Conservation (phyloP, 495 filamentous ascomycete genomes). For the Aspergillus conjunctus region DNA sequence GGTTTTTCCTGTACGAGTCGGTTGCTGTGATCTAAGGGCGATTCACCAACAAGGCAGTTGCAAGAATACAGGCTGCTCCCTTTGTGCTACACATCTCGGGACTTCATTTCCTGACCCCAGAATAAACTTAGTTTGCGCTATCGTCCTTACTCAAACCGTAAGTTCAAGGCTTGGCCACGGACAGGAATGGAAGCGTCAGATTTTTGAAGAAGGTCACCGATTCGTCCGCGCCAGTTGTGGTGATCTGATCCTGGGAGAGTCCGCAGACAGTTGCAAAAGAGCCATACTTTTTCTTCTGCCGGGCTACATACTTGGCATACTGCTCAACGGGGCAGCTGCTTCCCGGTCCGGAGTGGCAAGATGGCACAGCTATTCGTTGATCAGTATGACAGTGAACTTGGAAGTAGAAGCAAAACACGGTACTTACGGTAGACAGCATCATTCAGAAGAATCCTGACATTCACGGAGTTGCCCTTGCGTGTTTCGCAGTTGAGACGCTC, state of each 20-base stretch:
- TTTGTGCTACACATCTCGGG: too few relatives aligned
- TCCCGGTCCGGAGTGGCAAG: slow-evolving; percentile 50
- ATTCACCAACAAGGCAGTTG: too few relatives aligned
- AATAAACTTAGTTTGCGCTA: too few relatives aligned
- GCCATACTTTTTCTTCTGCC: slow-evolving; percentile 45
- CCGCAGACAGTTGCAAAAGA: slow-evolving; percentile 46
- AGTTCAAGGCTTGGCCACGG: slow-evolving; percentile 30
- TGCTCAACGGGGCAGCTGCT: slow-evolving; percentile 46
- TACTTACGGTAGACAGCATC: slow-evolving; percentile 54
- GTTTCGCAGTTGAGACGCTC: slow-evolving; percentile 49
- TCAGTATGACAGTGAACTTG: neutral
- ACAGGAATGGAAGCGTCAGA: slow-evolving; percentile 40
- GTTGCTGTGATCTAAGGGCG: too few relatives aligned
- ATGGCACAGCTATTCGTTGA: slow-evolving; percentile 30
- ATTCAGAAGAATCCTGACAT: slow-evolving; percentile 53
- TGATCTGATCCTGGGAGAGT: slow-evolving; percentile 22
- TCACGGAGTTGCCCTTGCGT: slow-evolving; percentile 18
- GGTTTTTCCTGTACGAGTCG: too few relatives aligned
- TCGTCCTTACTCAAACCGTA: neutral
- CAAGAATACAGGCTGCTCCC: too few relatives aligned
- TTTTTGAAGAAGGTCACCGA: slow-evolving; percentile 50
- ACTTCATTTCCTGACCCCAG: too few relatives aligned
- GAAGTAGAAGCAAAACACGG: neutral
- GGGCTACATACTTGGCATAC: slow-evolving; percentile 45
- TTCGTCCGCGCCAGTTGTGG: slow-evolving; percentile 40